Evolutionary conservation across 805 yeast genomes (phyloP).

Genomic region (Crinitomyces ghanaensis): DNA sequence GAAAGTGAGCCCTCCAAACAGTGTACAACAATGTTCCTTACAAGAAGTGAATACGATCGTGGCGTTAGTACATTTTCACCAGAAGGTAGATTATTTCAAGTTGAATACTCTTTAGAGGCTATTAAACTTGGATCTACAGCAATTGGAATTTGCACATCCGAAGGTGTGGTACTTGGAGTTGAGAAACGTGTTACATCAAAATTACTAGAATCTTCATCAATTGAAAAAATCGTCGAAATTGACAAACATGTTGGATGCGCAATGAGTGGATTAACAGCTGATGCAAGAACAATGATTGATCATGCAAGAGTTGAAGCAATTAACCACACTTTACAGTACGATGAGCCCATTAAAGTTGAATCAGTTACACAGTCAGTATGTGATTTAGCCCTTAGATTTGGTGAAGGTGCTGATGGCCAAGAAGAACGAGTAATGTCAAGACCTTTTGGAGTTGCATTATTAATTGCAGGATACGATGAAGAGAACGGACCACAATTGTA

Average conservation of each 20-base stretch:
- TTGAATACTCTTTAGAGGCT: constrained; percentile 94
- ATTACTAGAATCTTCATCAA: constrained; percentile 79
- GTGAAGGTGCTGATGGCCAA: constrained; percentile 95
- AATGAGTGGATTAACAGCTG: constrained; percentile 97
- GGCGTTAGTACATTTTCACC: constrained; percentile 99
- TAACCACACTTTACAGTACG: constrained; percentile 80
- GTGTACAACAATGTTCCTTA: constrained; percentile 61
- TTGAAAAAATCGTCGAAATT: constrained; percentile 92
- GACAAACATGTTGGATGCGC: constrained; percentile 96
- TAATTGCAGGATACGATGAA: constrained; percentile 83
- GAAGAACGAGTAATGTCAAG: constrained; percentile 93
- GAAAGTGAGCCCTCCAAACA: constrained; percentile 3
- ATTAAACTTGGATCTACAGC: constrained; percentile 97
- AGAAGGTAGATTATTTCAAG: constrained; percentile 96
- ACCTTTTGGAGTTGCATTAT: constrained; percentile 96
- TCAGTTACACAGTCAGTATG: constrained; percentile 93
- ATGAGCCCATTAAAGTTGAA: constrained; percentile 87
- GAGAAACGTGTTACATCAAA: constrained; percentile 95
- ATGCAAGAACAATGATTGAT: constrained; percentile 96
- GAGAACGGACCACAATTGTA: constrained; percentile 90
- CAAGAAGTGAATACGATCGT: constrained; percentile 99
- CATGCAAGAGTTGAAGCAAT: constrained; percentile 83
- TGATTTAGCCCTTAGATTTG: constrained; percentile 90
- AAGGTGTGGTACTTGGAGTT: constrained; percentile 93
- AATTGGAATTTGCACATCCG: constrained; percentile 88